Conservation (phyloP, 2,329 filamentous ascomycete species). For the Sclerotiophoma versabilis region DNA sequence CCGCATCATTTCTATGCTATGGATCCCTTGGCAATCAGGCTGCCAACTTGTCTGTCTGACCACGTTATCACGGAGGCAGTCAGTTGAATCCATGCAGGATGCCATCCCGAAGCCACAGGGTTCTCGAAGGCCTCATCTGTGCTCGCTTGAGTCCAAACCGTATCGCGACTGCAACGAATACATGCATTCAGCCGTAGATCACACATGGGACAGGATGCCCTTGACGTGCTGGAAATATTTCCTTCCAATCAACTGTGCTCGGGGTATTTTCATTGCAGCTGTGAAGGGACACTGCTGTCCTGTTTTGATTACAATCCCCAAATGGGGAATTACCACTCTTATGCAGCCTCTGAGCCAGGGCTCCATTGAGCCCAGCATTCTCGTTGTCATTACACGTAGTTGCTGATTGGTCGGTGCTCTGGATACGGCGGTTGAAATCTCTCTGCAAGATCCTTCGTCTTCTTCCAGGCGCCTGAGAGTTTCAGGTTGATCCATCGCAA, state of each 20-base stretch:
- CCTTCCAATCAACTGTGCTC: conserved; percentile 9
- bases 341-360: background rate
- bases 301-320: background rate
- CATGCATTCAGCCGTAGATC: conserved; percentile 17
- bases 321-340: background rate
- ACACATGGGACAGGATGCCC: conserved; percentile 3
- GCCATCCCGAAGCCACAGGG: conserved; percentile 6
- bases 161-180: conserved; percentile 9
- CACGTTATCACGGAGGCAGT: background rate
- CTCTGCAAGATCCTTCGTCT: conserved; percentile 39
- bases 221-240: background rate
- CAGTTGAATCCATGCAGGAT: background rate
- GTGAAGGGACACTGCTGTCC: background rate
- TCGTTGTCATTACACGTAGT: conserved; percentile 6
- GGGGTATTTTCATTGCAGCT: background rate
- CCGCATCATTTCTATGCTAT: conserved; percentile 2
- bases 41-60: background rate
- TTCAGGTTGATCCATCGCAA: conserved; percentile 43
- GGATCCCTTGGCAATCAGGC: conserved; percentile 14
- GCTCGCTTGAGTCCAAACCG: background rate
- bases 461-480: conserved; percentile 41
- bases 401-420: conserved; percentile 34
- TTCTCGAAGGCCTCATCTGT: conserved; percentile 2
- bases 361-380: conserved; percentile 7
- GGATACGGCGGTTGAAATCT: conserved; percentile 35